These are phyloP conservation scores for Silene coronaria DNA, from an alignment of 179 eudicot genomes.

Conservation along the genomic window DNA sequence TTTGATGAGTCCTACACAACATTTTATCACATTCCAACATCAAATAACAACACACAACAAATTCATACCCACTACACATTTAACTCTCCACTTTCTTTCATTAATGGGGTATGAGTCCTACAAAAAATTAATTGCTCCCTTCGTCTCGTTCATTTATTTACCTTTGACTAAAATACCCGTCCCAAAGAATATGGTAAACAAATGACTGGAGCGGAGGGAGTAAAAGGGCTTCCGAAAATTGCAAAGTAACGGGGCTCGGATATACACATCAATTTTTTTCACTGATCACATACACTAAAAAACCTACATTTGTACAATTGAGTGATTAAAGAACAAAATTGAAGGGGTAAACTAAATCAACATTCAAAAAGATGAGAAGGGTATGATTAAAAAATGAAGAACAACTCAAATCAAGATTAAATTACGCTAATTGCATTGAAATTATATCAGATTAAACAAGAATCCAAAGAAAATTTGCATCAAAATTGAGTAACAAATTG, in stretches of 20 bases:
- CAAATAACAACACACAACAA: constrained; percentile 2
- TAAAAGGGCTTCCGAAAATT: too few species aligned
- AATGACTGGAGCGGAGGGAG: too few species aligned
- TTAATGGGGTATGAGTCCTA: background rate
- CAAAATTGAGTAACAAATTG: background rate
- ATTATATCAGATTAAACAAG: background rate
- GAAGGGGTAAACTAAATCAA: background rate
- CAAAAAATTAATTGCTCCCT: background rate
- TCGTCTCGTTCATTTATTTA: too few species aligned
- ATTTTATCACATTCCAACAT: constrained; percentile 14
- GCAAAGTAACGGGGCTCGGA: background rate
- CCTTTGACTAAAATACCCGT: too few species aligned
- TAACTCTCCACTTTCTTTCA: background rate
- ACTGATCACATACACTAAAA: background rate
- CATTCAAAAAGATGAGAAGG: background rate
- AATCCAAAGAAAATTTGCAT: background rate
- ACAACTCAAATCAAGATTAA: constrained; percentile 2
- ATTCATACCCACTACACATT: background rate
- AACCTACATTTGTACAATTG: background rate
- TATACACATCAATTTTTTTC: background rate
- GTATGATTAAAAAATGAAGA: background rate
- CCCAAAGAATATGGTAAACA: too few species aligned
- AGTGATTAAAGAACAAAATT: background rate
- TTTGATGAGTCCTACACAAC: constrained; percentile 42
- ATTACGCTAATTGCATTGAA: background rate